Base-by-base conservation (phyloP, 768 basidiomycete species). In the Tricholoma flavovirens region DNA sequence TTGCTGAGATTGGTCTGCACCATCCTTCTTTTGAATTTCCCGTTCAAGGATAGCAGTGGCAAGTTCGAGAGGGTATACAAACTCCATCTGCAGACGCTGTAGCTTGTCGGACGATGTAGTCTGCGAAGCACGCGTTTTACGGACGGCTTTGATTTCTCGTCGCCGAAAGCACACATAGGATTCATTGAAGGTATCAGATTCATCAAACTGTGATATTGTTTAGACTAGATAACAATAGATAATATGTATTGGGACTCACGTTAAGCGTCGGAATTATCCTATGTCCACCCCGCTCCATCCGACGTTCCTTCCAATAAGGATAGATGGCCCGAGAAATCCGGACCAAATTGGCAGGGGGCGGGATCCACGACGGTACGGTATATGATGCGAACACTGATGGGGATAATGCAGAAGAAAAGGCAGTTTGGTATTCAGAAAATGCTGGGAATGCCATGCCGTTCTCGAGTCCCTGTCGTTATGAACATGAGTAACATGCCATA, bases 141-240 rank as follows among this genome's bases (percentile, higher is more conserved):
- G 86, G 45, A 92, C 82, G 3, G 91, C 86, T 69, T 98, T 98
- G 71, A 89, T 87, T 68, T 98, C 96, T 54, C 95, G 87, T 58
- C 94, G 82, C 35, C 97, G 84, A 80, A 99, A 99, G 72, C 97
- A 99, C 45, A 98, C 89, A 60, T 98, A 98, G 0, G 96, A 95
- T 64, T 96, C 94, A 54, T 91, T 93, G 61, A 80, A 80, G 46
- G 86, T 86, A 68, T 97, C 93, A 17, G 88, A 80, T 73, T 98
- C 95, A 68, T 98, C 94, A 22, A 56, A 64, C 82, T 87, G 88
- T 4, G 38, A 50, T 22, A 57, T 12, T 38, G 1, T 14, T 62
- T 30, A 43, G 21, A 56, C 45, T 57, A 59, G 21, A 50, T 29
- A 11, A 14, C 26, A 43, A 42, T 4, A 35, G 4, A 8, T 8